Percentiles rank a stretch among this genome's conserved stretches.
phyloP scores from a whole-genome alignment of 1,139 yeast genomes.

The Scheffersomyces titani region DNA sequence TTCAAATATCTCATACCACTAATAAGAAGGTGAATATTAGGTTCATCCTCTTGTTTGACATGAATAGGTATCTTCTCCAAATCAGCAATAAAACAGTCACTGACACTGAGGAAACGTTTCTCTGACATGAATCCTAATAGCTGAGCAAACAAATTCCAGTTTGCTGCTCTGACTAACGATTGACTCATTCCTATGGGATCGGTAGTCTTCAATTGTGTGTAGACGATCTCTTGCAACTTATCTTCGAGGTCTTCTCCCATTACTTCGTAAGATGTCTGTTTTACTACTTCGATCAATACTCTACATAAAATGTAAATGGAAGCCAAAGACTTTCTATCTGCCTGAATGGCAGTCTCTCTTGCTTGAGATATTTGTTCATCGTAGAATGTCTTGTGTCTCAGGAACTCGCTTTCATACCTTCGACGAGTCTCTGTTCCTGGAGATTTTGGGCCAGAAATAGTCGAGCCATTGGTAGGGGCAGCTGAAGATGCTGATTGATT shows the following conservation, averaged over 20 bases:
- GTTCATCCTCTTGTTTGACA: slow-evolving; percentile 59
- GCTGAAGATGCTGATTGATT: slow-evolving; percentile 38
- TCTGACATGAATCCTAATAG: slow-evolving; percentile 89
- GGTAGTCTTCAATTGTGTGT: slow-evolving; percentile 83
- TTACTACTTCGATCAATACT: slow-evolving; percentile 88
- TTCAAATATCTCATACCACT: slow-evolving; percentile 89
- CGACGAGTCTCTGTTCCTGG: slow-evolving; percentile 8
- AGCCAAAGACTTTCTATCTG: slow-evolving; percentile 83
- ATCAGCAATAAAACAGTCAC: slow-evolving; percentile 92
- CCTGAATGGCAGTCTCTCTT: slow-evolving; percentile 72
- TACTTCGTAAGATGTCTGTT: slow-evolving; percentile 73
- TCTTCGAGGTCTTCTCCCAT: slow-evolving; percentile 81
- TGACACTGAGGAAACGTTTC: slow-evolving; percentile 78
- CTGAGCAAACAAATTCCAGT: slow-evolving; percentile 92
- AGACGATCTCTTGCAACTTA: slow-evolving; percentile 89
- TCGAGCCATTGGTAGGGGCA: slow-evolving; percentile 1
- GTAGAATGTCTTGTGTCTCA: slow-evolving; percentile 24
- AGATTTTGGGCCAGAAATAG: slow-evolving; percentile 7
- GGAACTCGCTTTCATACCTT: slow-evolving; percentile 16
- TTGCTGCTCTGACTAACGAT: slow-evolving; percentile 79
- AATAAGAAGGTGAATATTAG: slow-evolving; percentile 71
- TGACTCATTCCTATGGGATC: slow-evolving; percentile 71
- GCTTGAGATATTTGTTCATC: slow-evolving; percentile 57
- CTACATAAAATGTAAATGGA: slow-evolving; percentile 90
- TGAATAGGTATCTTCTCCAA: slow-evolving; percentile 70